Evolutionary conservation across 306 rosid genomes (phyloP), one percentile per base, ranked within the genome.

Genomic region (Dalbergia cochinchinensis): DNA sequence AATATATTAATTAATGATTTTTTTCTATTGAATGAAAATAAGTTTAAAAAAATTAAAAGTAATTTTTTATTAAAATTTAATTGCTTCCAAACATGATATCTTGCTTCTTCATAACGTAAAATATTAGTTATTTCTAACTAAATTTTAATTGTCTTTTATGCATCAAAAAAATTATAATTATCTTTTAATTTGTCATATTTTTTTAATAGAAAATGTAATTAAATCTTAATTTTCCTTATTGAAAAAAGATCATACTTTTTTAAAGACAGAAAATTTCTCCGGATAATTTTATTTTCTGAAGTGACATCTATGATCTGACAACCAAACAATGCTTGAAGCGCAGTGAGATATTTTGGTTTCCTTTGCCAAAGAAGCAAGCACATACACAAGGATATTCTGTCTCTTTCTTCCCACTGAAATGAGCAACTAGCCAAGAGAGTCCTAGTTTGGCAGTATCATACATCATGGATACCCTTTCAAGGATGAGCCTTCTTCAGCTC

Each of bases 391-490:
- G 15, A 69, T 50, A 26, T 71, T 26, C 2, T 26, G 31, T 26
- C 22, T 75, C 11, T 41, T 47, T 7, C 10, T 62, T 35, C 19
- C 8, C 60, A 76, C 69, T 6, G 74, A 14, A 62, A 69, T 53
- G 77, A 68, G 55, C 53, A 44, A 34, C 16, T 61, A 39, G 35
- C 12, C 47, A 13, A 41, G 16, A 4, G 18, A 6, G n/a, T 47
- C 8, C 51, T 31, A 39, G 33, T 59, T 69, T 51, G 39, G 18
- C n/a, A 47, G 15, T 12, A 69, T 11, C 66, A 15, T 7, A 20
- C 13, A 81, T 60, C 35, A 89, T 89, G 91, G 89, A 89, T 64
- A 50, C 87, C 55, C 88, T 89, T 72, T 83, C 87, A 39, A 79
- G 83, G 83, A 69, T 83, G 64, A 82, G 63, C 68, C 66, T 74